Evolutionary conservation across 108 stramenopile species (phyloP).

Genomic region (Aurantiochytrium sp.): DNA sequence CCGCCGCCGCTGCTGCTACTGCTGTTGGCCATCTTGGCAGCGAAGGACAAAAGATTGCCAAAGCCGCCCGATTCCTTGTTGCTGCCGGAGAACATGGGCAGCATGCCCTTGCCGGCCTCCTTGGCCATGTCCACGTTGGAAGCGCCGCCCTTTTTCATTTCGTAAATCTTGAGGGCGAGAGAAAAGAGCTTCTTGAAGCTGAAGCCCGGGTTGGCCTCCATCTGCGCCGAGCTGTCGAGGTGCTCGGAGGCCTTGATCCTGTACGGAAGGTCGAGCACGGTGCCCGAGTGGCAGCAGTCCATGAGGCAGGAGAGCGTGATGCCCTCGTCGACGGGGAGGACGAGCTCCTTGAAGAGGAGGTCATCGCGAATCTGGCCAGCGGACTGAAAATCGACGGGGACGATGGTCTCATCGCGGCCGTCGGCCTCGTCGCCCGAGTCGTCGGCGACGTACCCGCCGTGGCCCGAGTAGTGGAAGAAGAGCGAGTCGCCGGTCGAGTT

Average conservation of each 20-base stretch:
- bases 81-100: not conserved
- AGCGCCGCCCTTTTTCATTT: not conserved
- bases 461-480: constrained; percentile 62
- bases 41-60: not conserved
- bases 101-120: not conserved
- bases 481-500: constrained; percentile 64
- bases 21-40: not conserved
- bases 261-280: constrained; percentile 35
- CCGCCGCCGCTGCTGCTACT: not conserved
- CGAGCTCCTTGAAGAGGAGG: constrained; percentile 67
- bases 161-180: not conserved
- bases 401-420: constrained; percentile 74
- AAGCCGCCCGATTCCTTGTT: not conserved
- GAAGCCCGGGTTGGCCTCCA: constrained; percentile 27
- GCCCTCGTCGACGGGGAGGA: constrained; percentile 67
- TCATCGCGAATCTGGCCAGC: constrained; percentile 82
- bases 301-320: constrained; percentile 71
- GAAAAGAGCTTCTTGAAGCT: not conserved
- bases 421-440: constrained; percentile 62
- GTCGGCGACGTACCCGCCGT: constrained; percentile 68
- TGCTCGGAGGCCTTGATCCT: not conserved
- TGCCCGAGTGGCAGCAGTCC: constrained; percentile 85
- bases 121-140: not conserved
- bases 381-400: constrained; percentile 77
- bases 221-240: not conserved